These are phyloP conservation scores for Penicillium canariense DNA, from an alignment of 495 filamentous ascomycete species.

Conservation along the genomic window DNA sequence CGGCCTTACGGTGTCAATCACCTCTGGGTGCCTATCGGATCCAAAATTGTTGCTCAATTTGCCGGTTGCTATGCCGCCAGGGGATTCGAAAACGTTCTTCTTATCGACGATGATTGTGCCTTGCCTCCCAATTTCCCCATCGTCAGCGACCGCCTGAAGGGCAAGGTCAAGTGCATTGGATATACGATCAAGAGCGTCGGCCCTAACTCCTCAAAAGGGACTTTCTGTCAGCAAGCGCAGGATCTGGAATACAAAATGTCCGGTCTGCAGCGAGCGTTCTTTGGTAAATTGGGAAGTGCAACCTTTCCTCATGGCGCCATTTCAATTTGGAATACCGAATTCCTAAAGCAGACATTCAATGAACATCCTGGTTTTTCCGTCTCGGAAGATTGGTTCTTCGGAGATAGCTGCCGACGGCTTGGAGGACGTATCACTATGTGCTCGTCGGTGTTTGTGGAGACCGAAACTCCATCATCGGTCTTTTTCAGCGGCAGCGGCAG, in stretches of 20 bases:
- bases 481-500: slow-evolving; percentile 36
- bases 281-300: slow-evolving; percentile 39
- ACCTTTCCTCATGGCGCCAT: slow-evolving; percentile 47
- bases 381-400: slow-evolving; percentile 49
- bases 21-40: slow-evolving; percentile 39
- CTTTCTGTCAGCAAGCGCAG: slow-evolving; percentile 44
- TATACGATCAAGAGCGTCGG: slow-evolving; percentile 47
- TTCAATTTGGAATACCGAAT: slow-evolving; percentile 42
- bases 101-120: slow-evolving; percentile 49
- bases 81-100: slow-evolving; percentile 40
- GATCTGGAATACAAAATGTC: slow-evolving; percentile 49
- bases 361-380: slow-evolving; percentile 46
- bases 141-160: slow-evolving; percentile 38
- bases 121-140: slow-evolving; percentile 44
- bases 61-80: slow-evolving; percentile 44
- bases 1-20: slow-evolving; percentile 41
- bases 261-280: slow-evolving; percentile 38
- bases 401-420: slow-evolving; percentile 41
- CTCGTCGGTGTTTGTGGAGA: slow-evolving; percentile 48
- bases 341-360: slow-evolving; percentile 41
- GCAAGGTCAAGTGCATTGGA: slow-evolving; percentile 37
- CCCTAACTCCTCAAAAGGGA: slow-evolving; percentile 28
- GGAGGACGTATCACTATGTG: slow-evolving; percentile 50
- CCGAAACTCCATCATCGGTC: slow-evolving; percentile 41
- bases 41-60: slow-evolving; percentile 47